These are phyloP conservation scores for Colletotrichum higginsianum DNA, from an alignment of 2,329 filamentous ascomycete genomes.

Conservation along the genomic window DNA sequence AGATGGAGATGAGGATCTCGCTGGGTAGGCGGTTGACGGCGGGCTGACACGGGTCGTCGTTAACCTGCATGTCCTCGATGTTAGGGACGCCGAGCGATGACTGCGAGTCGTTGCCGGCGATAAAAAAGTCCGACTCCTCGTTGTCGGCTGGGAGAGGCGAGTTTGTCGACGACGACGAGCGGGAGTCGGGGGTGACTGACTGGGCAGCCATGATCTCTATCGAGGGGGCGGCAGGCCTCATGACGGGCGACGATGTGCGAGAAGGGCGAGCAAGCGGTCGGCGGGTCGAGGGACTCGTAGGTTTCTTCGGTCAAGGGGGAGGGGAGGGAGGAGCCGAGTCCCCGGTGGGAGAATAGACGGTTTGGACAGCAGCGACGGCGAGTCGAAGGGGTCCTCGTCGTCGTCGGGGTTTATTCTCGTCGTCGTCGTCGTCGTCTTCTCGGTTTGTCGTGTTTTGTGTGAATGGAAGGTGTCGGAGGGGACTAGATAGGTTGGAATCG, in stretches of 20 bases:
- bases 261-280: conserved; percentile 15
- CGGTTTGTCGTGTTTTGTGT: conserved; percentile 14
- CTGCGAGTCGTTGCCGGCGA: conserved; percentile 90
- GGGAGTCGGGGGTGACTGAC: conserved; percentile 59
- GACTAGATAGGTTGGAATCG: conserved; percentile 13
- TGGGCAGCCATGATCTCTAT: conserved; percentile 48
- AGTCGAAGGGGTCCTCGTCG: background rate
- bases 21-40: conserved; percentile 90
- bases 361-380: conserved; percentile 2
- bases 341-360: conserved; percentile 17
- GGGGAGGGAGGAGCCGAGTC: conserved; percentile 35
- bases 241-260: conserved; percentile 38
- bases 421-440: no score
- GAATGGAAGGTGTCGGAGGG: background rate
- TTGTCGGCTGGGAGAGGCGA: conserved; percentile 84
- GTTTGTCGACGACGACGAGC: conserved; percentile 78
- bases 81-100: conserved; percentile 90
- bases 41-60: conserved; percentile 77
- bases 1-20: conserved; percentile 94
- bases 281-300: conserved; percentile 28
- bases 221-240: conserved; percentile 48
- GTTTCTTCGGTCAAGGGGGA: conserved; percentile 24
- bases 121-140: conserved; percentile 95
- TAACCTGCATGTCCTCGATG: conserved; percentile 80
- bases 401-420: conserved; percentile 14